These are phyloP conservation scores for Penicillium ucsense DNA, from an alignment of 495 filamentous ascomycete species.

Conservation along the genomic window DNA sequence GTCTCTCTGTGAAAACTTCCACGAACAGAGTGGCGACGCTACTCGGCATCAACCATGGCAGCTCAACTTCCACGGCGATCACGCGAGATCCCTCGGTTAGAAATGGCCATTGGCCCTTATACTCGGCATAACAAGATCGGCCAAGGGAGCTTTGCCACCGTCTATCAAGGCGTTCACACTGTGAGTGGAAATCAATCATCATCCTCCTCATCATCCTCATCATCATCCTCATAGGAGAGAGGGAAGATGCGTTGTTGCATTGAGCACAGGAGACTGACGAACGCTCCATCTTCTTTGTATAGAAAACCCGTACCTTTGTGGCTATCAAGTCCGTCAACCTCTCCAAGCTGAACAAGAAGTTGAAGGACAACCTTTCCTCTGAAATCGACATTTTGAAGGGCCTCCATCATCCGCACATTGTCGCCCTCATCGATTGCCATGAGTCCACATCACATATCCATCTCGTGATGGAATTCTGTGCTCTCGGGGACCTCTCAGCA, in stretches of 20 bases:
- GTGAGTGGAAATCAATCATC: constrained; percentile 42
- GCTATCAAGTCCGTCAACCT: constrained; percentile 95
- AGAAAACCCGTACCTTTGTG: constrained; percentile 59
- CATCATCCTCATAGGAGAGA: background rate
- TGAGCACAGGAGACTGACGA: too few relatives aligned
- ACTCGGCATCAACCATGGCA: constrained; percentile 25
- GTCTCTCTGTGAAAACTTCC: constrained; percentile 2
- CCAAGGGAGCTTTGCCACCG: constrained; percentile 90
- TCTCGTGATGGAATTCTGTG: constrained; percentile 97
- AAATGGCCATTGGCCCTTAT: constrained; percentile 68
- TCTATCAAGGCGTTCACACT: constrained; percentile 77
- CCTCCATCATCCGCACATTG: constrained; percentile 92
- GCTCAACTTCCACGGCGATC: constrained; percentile 35
- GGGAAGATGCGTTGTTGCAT: too few relatives aligned
- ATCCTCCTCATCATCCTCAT: background rate
- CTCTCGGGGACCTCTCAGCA: constrained; percentile 80
- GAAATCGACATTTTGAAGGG: constrained; percentile 92
- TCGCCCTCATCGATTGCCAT: constrained; percentile 86
- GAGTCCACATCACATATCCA: constrained; percentile 84
- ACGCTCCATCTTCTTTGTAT: background rate
- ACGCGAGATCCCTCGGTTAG: constrained; percentile 34
- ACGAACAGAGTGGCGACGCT: constrained; percentile 5
- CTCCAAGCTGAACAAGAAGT: constrained; percentile 80
- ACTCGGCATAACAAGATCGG: constrained; percentile 76
- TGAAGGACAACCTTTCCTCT: constrained; percentile 88